Evolutionary conservation across 2,329 filamentous ascomycete species (phyloP).

Genomic region (Atkinsonella texensis): DNA sequence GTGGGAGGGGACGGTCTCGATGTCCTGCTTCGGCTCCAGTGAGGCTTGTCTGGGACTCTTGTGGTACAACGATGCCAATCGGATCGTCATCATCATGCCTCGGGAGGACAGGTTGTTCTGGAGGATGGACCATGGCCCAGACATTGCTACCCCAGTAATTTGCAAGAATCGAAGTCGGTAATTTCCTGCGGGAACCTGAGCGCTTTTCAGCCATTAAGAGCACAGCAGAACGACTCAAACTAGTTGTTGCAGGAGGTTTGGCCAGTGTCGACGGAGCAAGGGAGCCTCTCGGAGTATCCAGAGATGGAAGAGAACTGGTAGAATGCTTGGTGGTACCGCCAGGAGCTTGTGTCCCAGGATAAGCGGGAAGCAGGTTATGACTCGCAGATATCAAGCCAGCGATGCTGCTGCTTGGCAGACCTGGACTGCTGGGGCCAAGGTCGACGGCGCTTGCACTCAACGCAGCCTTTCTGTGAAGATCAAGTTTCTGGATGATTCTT

Average conservation of each 20-base stretch:
- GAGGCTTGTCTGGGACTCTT: slow-evolving; percentile 16
- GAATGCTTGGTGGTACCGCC: slow-evolving; percentile 17
- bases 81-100: slow-evolving; percentile 26
- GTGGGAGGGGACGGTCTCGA: slow-evolving; percentile 48
- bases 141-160: slow-evolving; percentile 89
- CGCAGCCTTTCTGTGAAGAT: slow-evolving; percentile 71
- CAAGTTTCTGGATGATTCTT: slow-evolving; percentile 84
- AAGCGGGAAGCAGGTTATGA: slow-evolving; percentile 62
- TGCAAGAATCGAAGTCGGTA: slow-evolving; percentile 78
- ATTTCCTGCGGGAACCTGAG: slow-evolving; percentile 54
- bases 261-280: slow-evolving; percentile 75
- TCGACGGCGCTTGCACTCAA: slow-evolving; percentile 34
- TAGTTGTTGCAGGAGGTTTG: slow-evolving; percentile 72
- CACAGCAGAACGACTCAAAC: slow-evolving; percentile 75
- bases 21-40: slow-evolving; percentile 15
- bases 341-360: slow-evolving; percentile 21
- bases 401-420: slow-evolving; percentile 51
- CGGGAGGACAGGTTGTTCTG: slow-evolving; percentile 19
- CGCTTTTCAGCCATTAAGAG: slow-evolving; percentile 67
- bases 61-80: slow-evolving; percentile 27
- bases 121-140: slow-evolving; percentile 39
- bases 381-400: slow-evolving; percentile 78
- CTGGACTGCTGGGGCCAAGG: slow-evolving; percentile 22
- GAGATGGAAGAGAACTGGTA: slow-evolving; percentile 22
- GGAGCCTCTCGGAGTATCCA: slow-evolving; percentile 42